phyloP scores from a whole-genome alignment of 2,329 filamentous ascomycete genomes.

The Zymoseptoria brevis region DNA sequence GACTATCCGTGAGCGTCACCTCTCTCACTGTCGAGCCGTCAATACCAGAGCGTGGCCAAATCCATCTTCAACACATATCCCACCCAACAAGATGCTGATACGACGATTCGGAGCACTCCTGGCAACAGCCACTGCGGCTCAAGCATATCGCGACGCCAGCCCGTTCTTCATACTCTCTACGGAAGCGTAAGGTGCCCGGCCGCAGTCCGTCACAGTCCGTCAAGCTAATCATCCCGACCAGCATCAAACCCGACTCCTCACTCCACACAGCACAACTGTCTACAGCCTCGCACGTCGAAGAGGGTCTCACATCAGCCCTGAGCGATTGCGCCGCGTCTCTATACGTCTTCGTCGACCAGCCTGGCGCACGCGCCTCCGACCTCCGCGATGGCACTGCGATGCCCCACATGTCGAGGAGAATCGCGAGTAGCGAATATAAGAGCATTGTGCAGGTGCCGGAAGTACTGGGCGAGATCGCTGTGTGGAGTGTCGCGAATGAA shows the following conservation, averaged over 20 bases:
- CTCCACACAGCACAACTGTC: constrained; percentile 22
- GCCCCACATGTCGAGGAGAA: constrained; percentile 46
- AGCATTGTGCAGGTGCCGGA: constrained; percentile 42
- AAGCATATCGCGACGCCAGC: constrained; percentile 51
- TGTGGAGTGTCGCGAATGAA: constrained; percentile 33
- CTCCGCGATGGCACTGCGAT: constrained; percentile 41
- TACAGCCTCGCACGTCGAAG: constrained; percentile 20
- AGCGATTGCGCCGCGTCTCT: constrained; percentile 36
- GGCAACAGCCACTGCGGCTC: constrained; percentile 32
- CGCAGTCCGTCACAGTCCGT: constrained; percentile 5
- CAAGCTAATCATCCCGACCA: constrained; percentile 16
- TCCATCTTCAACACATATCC: constrained; percentile 1
- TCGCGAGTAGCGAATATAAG: constrained; percentile 31
- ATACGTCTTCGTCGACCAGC: constrained; percentile 73
- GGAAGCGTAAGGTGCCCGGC: constrained; percentile 53
- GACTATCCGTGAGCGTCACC: background rate
- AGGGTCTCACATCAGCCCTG: constrained; percentile 33
- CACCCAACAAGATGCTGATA: constrained; percentile 17
- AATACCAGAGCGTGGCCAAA: background rate
- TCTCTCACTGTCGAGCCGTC: background rate
- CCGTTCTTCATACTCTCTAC: constrained; percentile 87
- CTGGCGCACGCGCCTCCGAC: constrained; percentile 63
- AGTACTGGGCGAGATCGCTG: constrained; percentile 44
- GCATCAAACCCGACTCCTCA: constrained; percentile 7
- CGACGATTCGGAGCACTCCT: constrained; percentile 19